Conservation (phyloP, 179 eudicot species). For the Patellifolia procumbens region DNA sequence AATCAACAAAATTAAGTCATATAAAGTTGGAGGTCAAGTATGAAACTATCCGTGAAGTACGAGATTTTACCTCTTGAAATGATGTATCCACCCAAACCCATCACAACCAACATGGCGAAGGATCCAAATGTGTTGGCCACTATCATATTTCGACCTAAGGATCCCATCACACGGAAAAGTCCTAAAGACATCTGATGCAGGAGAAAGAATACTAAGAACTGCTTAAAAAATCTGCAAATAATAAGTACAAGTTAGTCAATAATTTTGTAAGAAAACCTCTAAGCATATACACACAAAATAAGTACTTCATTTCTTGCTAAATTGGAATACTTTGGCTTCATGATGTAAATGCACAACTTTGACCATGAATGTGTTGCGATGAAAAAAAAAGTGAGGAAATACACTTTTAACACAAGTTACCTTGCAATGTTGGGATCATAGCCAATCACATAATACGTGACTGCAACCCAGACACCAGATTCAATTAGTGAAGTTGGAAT, state of each 20-base stretch:
- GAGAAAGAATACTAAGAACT: constrained; percentile 75
- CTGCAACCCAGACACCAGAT: constrained; percentile 84
- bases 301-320: not conserved
- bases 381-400: too few relatives aligned
- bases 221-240: constrained; percentile 67
- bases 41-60: not conserved
- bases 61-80: constrained; percentile 68
- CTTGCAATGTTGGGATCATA: constrained; percentile 73
- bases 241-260: constrained; percentile 3
- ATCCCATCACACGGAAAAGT: constrained; percentile 90
- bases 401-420: constrained; percentile 35
- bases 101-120: constrained; percentile 95
- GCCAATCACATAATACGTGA: constrained; percentile 87
- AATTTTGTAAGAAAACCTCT: not conserved
- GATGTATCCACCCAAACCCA: constrained; percentile 93
- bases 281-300: not conserved
- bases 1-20: constrained; percentile 20
- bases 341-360: too few relatives aligned
- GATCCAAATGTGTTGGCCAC: constrained; percentile 98
- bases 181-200: constrained; percentile 86
- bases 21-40: constrained; percentile 1
- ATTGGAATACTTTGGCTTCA: too few relatives aligned
- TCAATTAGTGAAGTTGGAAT: constrained; percentile 83
- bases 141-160: constrained; percentile 91
- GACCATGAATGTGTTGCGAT: too few relatives aligned